These are phyloP conservation scores for Mayamaea pseudoterrestris DNA, from an alignment of 108 stramenopile genomes.

Conservation along the genomic window DNA sequence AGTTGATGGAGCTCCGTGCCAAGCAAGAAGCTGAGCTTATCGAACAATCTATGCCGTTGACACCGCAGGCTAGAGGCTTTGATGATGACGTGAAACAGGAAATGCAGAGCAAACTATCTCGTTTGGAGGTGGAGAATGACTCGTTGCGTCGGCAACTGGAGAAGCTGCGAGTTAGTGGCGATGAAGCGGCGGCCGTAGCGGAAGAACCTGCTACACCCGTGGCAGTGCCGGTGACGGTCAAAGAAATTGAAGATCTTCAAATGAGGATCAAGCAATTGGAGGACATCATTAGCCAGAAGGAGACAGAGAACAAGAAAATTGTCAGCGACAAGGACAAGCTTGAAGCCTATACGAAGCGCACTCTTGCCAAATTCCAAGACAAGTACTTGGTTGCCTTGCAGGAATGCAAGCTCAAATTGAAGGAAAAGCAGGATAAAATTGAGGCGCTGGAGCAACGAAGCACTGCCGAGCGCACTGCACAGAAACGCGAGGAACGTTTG, in stretches of 20 bases:
- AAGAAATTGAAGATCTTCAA: neutral
- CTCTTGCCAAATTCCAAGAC: constrained; percentile 86
- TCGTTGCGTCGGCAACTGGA: constrained; percentile 52
- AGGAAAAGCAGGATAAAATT: constrained; percentile 85
- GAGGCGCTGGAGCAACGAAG: constrained; percentile 58
- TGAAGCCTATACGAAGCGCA: constrained; percentile 87
- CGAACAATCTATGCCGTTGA: neutral
- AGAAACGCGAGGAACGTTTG: constrained; percentile 84
- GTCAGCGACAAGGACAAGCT: constrained; percentile 85
- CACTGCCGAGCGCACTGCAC: constrained; percentile 68
- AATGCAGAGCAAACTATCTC: constrained; percentile 48
- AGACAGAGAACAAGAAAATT: constrained; percentile 69
- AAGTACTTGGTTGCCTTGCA: constrained; percentile 89
- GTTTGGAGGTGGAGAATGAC: constrained; percentile 66
- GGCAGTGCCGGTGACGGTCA: neutral
- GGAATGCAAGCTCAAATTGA: constrained; percentile 83
- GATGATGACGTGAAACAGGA: too few species aligned
- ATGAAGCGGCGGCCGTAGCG: constrained; percentile 14
- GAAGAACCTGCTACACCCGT: neutral
- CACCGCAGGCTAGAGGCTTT: constrained; percentile 4
- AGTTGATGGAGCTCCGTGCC: constrained; percentile 60
- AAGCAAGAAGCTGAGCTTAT: constrained; percentile 33
- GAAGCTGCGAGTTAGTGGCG: constrained; percentile 19
- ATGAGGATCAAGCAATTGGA: constrained; percentile 30
- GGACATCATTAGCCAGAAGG: too few species aligned